Percentiles rank a stretch among this genome's conserved stretches.
These are phyloP conservation scores for Fusarium coffeatum DNA, from an alignment of 2,329 filamentous ascomycete species.

Conservation along the genomic window DNA sequence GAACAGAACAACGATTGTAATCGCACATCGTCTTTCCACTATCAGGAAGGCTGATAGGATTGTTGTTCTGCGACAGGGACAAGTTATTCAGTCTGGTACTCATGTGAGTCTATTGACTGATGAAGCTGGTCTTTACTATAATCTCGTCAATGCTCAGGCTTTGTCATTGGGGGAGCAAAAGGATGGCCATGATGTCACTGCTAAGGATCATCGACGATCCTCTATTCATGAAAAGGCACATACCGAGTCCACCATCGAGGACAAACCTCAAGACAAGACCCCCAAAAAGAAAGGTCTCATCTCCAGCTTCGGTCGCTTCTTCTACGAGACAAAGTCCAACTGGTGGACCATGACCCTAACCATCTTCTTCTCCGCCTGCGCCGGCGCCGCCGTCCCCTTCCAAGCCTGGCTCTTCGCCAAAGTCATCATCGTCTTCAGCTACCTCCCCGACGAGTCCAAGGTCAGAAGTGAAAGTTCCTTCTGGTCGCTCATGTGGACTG, in stretches of 20 bases:
- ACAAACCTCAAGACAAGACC: not conserved
- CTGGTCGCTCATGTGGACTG: slow-evolving; percentile 13
- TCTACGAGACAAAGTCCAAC: slow-evolving; percentile 57
- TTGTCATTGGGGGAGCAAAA: slow-evolving; percentile 62
- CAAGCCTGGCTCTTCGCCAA: slow-evolving; percentile 67
- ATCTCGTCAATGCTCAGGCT: slow-evolving; percentile 73
- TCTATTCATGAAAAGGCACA: not conserved
- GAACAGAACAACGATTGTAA: slow-evolving; percentile 75
- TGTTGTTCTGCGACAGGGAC: slow-evolving; percentile 77
- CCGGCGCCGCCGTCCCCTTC: slow-evolving; percentile 59
- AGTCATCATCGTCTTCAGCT: slow-evolving; percentile 61
- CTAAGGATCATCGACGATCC: fast-evolving
- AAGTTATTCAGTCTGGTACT: slow-evolving; percentile 77
- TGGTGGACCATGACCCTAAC: slow-evolving; percentile 1
- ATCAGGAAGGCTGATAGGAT: slow-evolving; percentile 83
- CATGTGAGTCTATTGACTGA: slow-evolving; percentile 75
- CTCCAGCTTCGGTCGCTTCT: slow-evolving; percentile 64
- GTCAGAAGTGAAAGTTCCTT: not conserved
- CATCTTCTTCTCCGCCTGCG: slow-evolving; percentile 54
- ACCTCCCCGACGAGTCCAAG: not conserved
- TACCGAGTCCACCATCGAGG: not conserved
- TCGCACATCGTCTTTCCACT: slow-evolving; percentile 79
- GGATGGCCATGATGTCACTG: fast-evolving
- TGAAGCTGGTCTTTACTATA: slow-evolving; percentile 71
- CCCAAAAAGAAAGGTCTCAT: slow-evolving; percentile 27